These are phyloP conservation scores for Podospora comata DNA, from an alignment of 495 filamentous ascomycete species.

Conservation along the genomic window DNA sequence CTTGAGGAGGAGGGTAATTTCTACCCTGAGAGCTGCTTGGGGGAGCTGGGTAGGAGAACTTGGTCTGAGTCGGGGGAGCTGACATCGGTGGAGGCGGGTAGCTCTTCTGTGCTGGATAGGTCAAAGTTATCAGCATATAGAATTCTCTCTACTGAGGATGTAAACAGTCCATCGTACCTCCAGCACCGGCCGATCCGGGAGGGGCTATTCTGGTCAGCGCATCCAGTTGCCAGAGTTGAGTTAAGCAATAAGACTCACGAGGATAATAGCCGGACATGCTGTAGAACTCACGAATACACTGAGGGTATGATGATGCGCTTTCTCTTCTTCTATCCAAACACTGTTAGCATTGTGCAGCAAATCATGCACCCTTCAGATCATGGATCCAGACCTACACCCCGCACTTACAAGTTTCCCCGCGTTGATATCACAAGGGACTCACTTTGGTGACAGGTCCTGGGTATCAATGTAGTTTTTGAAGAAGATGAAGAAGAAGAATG, in stretches of 20 bases:
- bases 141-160: background rate
- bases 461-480: background rate
- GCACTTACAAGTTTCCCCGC: conserved; percentile 11
- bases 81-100: conserved; percentile 38
- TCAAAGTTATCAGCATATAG: background rate
- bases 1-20: conserved; percentile 36
- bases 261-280: conserved; percentile 36
- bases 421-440: background rate
- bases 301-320: too few relatives aligned
- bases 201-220: conserved; percentile 26
- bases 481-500: background rate
- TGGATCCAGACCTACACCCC: conserved; percentile 10
- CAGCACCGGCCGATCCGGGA: conserved; percentile 24
- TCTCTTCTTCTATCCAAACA: too few relatives aligned
- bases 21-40: conserved; percentile 31
- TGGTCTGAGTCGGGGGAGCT: conserved; percentile 45
- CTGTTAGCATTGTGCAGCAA: background rate
- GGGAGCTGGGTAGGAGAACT: conserved; percentile 44
- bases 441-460: background rate
- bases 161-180: conserved; percentile 22
- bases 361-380: background rate
- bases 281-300: background rate
- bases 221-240: background rate
- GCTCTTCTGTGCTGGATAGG: conserved; percentile 22
- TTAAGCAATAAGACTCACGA: conserved; percentile 24